Evolutionary conservation across 1,139 yeast genomes (phyloP).

Genomic region (Blastobotrys capitulatus): DNA sequence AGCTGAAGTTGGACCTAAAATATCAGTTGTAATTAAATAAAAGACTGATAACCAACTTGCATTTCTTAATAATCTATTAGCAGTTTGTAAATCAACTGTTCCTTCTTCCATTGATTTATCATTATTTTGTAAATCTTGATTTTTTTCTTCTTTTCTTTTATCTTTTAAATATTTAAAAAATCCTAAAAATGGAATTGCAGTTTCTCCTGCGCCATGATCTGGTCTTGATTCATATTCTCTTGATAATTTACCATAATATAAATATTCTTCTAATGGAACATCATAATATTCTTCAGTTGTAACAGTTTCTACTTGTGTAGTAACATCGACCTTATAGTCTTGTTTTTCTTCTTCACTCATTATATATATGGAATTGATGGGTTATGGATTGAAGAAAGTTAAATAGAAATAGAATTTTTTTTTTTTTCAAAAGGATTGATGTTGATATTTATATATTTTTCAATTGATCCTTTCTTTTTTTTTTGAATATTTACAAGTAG

Average conservation of each 20-base stretch:
- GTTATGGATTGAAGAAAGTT: no score
- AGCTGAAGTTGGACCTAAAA: conserved; percentile 42
- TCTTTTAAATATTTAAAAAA: conserved; percentile 13
- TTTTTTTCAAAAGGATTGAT: no score
- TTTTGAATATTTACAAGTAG: no score
- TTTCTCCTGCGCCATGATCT: conserved; percentile 16
- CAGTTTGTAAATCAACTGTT: conserved; percentile 10
- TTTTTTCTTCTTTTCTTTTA: conserved; percentile 3
- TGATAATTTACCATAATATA: conserved; percentile 31
- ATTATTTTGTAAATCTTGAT: neutral
- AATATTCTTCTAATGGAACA: conserved; percentile 31
- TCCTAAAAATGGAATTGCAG: conserved; percentile 21
- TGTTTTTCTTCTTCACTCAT: neutral
- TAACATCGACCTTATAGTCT: neutral
- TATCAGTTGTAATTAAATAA: conserved; percentile 43
- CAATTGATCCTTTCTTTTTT: no score
- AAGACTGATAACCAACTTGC: conserved; percentile 39
- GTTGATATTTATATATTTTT: no score
- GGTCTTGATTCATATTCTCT: conserved; percentile 27
- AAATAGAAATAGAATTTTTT: no score
- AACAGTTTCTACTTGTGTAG: neutral
- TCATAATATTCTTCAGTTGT: conserved; percentile 16
- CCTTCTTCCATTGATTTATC: neutral
- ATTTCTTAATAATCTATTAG: conserved; percentile 31
- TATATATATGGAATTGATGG: neutral